Base-by-base conservation (phyloP, 2,329 filamentous ascomycete species). In the Bipolaris gigantea region DNA sequence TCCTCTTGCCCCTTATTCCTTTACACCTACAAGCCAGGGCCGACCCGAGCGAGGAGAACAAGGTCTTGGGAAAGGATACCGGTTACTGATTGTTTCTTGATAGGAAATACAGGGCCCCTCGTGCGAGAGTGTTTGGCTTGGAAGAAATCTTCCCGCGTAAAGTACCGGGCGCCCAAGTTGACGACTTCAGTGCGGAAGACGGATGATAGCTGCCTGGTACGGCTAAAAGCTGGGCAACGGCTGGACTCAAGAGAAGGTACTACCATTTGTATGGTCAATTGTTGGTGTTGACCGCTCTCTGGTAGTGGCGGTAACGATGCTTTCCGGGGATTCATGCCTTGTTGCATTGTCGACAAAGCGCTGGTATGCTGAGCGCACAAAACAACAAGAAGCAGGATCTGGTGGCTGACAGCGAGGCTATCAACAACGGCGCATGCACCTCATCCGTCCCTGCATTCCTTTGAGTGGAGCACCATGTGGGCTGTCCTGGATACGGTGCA, bases 231-330 rank as follows among this genome's bases (percentile, higher is more conserved):
- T 60, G 45, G 59, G 57, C 53, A 44, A 35, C 40, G 53, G 55
- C 55, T 56, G 53, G 44, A 47, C 39, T 57, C 18, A 51, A 55
- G 59, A 51, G 18, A 6, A 32, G 41, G 60, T 56, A 63, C 61
- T 65, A 50, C 53, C 56, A 63, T 63, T 50, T 33, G 54, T 57
- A 48, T 11, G 52, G 52, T 62, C 55, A 50, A 48, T 60, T 53
- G 50, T 51, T 44, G 39, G 39, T 36, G 5, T 34, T 9, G 18
- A n/a, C 19, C 25, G 39, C 42, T 6, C 25, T 23, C 13, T 48
- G 15, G 44, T 10, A 27, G 9, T 15, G n/a, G 19, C 34, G 11
- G 11, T 27, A 8, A 13, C 10, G 23, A 18, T 19, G 1, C 11
- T 11, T n/a, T 11, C 23, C 1, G 9, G 21, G 16, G 18, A 7